Conservation (phyloP, 768 basidiomycete species). For the Termitomyces sp. region DNA sequence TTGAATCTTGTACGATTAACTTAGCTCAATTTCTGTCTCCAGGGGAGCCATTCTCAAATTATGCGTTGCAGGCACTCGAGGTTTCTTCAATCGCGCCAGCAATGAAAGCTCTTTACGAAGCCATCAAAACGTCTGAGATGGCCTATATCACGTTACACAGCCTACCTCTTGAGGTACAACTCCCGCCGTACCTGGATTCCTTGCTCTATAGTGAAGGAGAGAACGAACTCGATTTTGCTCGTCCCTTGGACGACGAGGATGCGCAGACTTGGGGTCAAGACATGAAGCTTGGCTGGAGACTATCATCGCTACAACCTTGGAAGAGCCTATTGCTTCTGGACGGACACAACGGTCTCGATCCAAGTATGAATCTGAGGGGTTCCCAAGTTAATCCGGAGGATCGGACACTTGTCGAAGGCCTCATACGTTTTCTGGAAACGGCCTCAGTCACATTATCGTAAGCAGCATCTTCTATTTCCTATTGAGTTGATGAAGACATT, state of each 20-base stretch:
- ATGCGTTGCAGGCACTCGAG: conserved; percentile 50
- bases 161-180: conserved; percentile 78
- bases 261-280: conserved; percentile 58
- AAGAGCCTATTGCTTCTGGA: conserved; percentile 82
- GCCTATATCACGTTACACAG: conserved; percentile 76
- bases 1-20: background rate
- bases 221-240: conserved; percentile 41
- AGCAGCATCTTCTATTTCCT: conserved; percentile 21
- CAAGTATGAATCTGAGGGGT: conserved; percentile 52
- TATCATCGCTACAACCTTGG: conserved; percentile 82
- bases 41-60: conserved; percentile 61
- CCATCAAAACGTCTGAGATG: conserved; percentile 69
- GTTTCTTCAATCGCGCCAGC: conserved; percentile 69
- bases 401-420: conserved; percentile 58
- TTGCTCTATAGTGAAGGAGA: conserved; percentile 62
- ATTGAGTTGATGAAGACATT: background rate
- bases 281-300: conserved; percentile 64
- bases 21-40: conserved; percentile 4
- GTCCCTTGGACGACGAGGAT: conserved; percentile 47
- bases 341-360: conserved; percentile 46
- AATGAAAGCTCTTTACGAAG: conserved; percentile 76
- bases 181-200: conserved; percentile 74
- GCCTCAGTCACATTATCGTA: conserved; percentile 75
- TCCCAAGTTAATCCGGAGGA: conserved; percentile 62
- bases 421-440: conserved; percentile 71